Conservation (phyloP, 495 filamentous ascomycete species). For the Tuber indicum region DNA sequence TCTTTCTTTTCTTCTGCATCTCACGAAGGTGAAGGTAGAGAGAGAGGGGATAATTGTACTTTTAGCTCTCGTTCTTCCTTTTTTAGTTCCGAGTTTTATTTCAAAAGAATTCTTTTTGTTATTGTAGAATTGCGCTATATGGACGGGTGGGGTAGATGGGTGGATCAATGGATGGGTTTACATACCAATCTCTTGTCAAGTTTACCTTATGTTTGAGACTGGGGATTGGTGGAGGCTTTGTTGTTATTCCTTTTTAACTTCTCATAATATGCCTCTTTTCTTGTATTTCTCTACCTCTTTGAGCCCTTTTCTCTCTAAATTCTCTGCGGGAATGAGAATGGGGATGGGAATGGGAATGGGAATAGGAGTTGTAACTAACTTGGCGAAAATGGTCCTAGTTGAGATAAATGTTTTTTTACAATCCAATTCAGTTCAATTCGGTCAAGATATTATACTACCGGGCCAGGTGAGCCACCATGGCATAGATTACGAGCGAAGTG, state of each 20-base stretch:
- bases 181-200: background rate
- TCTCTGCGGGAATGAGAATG: background rate
- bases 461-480: no score
- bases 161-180: background rate
- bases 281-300: background rate
- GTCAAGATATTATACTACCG: no score
- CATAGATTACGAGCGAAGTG: no score
- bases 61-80: background rate
- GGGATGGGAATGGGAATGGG: background rate
- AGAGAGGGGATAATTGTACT: slow-evolving; percentile 7
- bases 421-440: background rate
- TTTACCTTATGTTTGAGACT: background rate
- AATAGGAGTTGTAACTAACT: no score
- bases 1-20: background rate
- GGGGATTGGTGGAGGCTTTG: background rate
- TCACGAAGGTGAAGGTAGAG: slow-evolving; percentile 4
- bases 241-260: background rate
- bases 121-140: background rate
- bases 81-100: background rate
- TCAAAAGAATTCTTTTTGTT: background rate
- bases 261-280: no score
- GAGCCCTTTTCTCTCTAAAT: background rate
- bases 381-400: background rate
- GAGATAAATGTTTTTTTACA: no score
- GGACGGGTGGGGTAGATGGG: background rate